Percentiles rank a stretch among this genome's conserved stretches.
Conservation (phyloP, 2,329 filamentous ascomycete genomes). For the Aspergillus melleus region DNA sequence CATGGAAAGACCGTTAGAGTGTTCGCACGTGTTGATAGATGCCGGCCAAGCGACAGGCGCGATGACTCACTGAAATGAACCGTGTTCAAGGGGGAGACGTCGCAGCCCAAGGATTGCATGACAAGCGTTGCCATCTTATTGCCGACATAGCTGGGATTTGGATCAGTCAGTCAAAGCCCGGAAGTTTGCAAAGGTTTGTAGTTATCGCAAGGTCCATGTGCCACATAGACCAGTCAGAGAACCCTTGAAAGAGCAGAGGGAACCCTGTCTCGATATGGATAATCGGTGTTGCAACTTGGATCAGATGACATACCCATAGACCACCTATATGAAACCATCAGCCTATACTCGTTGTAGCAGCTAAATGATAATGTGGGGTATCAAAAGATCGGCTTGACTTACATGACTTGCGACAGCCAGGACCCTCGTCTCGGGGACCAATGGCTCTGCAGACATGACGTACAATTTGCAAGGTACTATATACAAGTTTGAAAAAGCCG, state of each 20-base stretch:
- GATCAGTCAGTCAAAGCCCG: slow-evolving; percentile 9
- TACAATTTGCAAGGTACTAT: slow-evolving; percentile 8
- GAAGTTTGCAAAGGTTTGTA: background rate
- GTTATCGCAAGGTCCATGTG: background rate
- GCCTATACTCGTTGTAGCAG: background rate
- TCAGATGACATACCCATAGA: slow-evolving; percentile 32
- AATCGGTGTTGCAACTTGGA: background rate
- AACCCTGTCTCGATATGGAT: no score
- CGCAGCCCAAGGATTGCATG: slow-evolving; percentile 89
- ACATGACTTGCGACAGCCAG: slow-evolving; percentile 95
- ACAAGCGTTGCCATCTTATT: slow-evolving; percentile 97
- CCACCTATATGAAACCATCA: slow-evolving; percentile 24
- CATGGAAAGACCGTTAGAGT: background rate
- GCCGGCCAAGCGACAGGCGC: background rate
- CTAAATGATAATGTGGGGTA: slow-evolving; percentile 13
- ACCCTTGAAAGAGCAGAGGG: no score
- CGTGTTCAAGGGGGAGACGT: slow-evolving; percentile 91
- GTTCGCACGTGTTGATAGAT: background rate
- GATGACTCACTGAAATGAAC: slow-evolving; percentile 84
- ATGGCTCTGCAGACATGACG: slow-evolving; percentile 36
- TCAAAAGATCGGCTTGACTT: slow-evolving; percentile 29
- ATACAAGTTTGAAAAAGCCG: background rate
- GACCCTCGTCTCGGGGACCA: slow-evolving; percentile 66
- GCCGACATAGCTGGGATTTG: slow-evolving; percentile 75
- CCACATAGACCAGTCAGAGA: background rate